These are phyloP conservation scores for Alternaria triticina DNA, from an alignment of 2,329 filamentous ascomycete genomes.

Conservation along the genomic window DNA sequence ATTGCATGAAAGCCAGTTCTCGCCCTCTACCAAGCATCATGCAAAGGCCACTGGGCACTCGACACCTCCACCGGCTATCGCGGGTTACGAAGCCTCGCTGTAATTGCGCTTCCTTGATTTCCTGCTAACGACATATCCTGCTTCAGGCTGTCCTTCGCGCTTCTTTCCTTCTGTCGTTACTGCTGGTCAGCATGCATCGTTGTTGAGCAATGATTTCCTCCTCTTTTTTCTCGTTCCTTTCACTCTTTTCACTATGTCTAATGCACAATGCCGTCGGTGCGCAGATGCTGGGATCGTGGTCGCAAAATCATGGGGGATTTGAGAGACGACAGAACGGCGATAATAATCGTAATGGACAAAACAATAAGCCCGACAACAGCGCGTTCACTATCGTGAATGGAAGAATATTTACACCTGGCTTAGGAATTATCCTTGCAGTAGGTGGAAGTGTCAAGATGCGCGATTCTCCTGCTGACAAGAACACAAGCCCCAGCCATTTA, in stretches of 20 bases:
- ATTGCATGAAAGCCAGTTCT: constrained; percentile 4
- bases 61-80: background rate
- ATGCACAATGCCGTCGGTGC: constrained; percentile 25
- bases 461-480: constrained; percentile 9
- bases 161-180: constrained; percentile 14
- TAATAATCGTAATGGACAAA: constrained; percentile 27
- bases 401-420: constrained; percentile 72
- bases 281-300: constrained; percentile 39
- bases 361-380: constrained; percentile 30
- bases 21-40: constrained; percentile 8
- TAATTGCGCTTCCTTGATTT: constrained; percentile 2
- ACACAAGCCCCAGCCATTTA: constrained; percentile 45
- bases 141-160: background rate
- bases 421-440: constrained; percentile 68
- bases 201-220: constrained; percentile 37
- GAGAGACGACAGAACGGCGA: constrained; percentile 26
- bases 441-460: constrained; percentile 1
- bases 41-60: constrained; percentile 1
- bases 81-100: constrained; percentile 2
- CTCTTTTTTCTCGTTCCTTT: constrained; percentile 16
- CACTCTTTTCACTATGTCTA: constrained; percentile 26
- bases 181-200: constrained; percentile 36
- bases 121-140: background rate
- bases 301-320: constrained; percentile 5
- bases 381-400: constrained; percentile 66